Evolutionary conservation across 176 grass and related monocot species (phyloP).

Genomic region (Juncus inflexus): DNA sequence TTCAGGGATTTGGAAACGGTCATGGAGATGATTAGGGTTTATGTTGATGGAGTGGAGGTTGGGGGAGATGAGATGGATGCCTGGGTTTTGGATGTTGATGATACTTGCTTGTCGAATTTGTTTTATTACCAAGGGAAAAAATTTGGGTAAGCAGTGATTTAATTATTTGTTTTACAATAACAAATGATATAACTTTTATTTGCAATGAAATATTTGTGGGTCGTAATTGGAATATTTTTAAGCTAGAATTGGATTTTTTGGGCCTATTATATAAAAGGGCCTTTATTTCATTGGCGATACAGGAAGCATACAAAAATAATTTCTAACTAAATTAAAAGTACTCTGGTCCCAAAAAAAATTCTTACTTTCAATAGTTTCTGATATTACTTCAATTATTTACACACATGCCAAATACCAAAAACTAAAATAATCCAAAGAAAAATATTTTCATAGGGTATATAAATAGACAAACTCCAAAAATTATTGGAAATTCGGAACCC

Average conservation of each 20-base stretch:
- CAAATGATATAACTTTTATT: background rate
- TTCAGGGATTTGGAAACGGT: slow-evolving; percentile 52
- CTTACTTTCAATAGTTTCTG: no score
- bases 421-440: no score
- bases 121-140: slow-evolving; percentile 60
- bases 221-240: background rate
- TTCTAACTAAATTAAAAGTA: no score
- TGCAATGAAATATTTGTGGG: background rate
- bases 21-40: slow-evolving; percentile 46
- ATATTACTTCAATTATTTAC: no score
- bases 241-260: background rate
- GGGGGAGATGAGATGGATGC: slow-evolving; percentile 65
- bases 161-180: background rate
- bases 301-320: no score
- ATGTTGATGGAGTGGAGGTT: slow-evolving; percentile 36
- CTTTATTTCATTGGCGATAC: no score
- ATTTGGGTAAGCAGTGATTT: slow-evolving; percentile 41
- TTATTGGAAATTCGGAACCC: no score
- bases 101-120: slow-evolving; percentile 92
- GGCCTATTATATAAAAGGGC: background rate
- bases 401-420: no score
- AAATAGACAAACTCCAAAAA: no score
- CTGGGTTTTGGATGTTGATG: slow-evolving; percentile 89
- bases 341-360: no score
- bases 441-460: no score